Base-by-base conservation (phyloP, 345 rosid genomes). In the Aquilaria yunnanensis region DNA sequence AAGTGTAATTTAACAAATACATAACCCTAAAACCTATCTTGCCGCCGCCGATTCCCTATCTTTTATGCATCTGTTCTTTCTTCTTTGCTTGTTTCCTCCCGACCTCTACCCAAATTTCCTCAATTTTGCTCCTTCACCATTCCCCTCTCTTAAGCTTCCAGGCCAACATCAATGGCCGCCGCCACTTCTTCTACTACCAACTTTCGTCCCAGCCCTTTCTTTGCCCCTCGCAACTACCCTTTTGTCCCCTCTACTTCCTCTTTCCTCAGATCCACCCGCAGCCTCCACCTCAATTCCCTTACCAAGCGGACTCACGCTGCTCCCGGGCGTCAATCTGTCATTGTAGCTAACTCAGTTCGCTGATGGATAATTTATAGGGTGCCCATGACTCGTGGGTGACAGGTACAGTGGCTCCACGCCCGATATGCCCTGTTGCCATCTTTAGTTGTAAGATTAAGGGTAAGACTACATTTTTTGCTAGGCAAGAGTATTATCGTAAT, bases 251-350 rank as follows among this genome's bases (percentile, higher is more conserved):
- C 33, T 12, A 4, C 49, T 29, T 49, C 61, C 2, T 12, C 34
- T 9, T 65, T 65, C 55, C 43, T 56, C 49, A 61, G 62, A 57
- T 65, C 62, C 32, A 57, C 49, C 5, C 56, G 30, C 10, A 65
- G 49, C 33, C 41, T 57, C 55, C 61, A 56, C 61, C 23, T 16
- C 23, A 16, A 16, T 16, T 16, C 23, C 23, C 23, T 16, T 16
- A 16, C 23, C 23, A 16, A 48, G 50, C 57, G 48, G 6, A 65
- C 14, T 16, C 57, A 54, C 1, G 57, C 8, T 33, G 31, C 23
- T 34, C 54, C 51, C 62, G 55, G 5, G 37, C 62, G 37, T 57
- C 62, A 56, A 65, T 65, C 69, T 16, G 61, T 32, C 14, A 48
- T 65, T 41, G 66, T 41, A 16, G 23, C 23, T 16, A 16, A 16